Base-by-base conservation (phyloP, 495 filamentous ascomycete genomes). In the Annulohypoxylon moriforme region DNA sequence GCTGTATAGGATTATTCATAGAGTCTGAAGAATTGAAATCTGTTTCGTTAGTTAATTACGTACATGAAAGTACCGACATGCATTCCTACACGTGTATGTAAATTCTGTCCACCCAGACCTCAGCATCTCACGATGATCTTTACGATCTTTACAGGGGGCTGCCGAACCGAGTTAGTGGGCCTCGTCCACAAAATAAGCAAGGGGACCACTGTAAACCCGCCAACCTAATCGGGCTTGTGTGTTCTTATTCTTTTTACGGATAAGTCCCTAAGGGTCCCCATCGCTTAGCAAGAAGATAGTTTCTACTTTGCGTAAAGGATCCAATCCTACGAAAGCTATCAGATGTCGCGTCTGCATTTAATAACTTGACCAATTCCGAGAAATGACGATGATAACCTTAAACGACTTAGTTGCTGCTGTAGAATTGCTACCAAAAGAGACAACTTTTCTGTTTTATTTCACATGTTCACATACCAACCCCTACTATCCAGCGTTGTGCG, bases 51-150 rank as follows among this genome's bases (percentile, higher is more conserved):
- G 18, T 49, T 29, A 52, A 52, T 14, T 0, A 52, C 11, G 29
- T 29, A 25, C 22, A 49, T 29, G 11, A 2, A 24, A 47, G 44
- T 47, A 47, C 44, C 38, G n/a, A 47, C 44, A 47, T 47, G n/a
- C n/a, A n/a, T n/a, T n/a, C n/a, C n/a, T n/a, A n/a, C n/a, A n/a
- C n/a, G 11, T 33, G 50, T 53, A 33, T 33, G 47, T 25, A 16
- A 24, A 44, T 59, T 42, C 36, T 59, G n/a, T 44, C 18, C n/a
- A 4, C 22, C 14, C 6, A 11, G 18, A 13, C 44, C 18, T 10
- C 18, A 24, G 9, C 16, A 47, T 24, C 22, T 50, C 20, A 44
- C 34, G 56, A 27, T 42, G 56, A 59, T 59, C 56, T 42, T 59
- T 20, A 44, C 57, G 31, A n/a, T n/a, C n/a, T n/a, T n/a, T n/a